Conservation (phyloP, 192 early-diverging fungal genomes). For the Obelidium mucronatum region DNA sequence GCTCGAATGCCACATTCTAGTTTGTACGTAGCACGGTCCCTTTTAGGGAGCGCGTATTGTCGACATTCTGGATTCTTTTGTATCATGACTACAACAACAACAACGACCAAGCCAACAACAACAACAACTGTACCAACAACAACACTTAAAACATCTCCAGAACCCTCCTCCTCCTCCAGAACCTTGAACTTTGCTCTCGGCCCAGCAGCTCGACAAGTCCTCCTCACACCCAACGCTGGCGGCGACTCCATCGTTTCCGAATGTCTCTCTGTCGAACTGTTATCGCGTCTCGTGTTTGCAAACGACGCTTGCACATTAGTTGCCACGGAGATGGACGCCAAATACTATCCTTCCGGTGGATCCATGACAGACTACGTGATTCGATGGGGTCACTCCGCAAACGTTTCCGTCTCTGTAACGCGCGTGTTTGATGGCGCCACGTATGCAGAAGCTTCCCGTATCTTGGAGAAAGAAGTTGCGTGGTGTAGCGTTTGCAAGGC, state of each 20-base stretch:
- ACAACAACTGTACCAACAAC: not conserved
- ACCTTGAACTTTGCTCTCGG: not conserved
- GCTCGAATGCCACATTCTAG: conserved; percentile 2
- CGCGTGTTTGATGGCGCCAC: conserved; percentile 25
- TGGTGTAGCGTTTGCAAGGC: conserved; percentile 25
- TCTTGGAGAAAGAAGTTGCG: conserved; percentile 37
- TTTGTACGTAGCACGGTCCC: conserved; percentile 6
- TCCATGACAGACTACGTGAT: conserved; percentile 43
- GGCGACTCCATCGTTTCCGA: conserved; percentile 45
- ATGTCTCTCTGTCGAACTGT: conserved; percentile 32
- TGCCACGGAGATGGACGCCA: conserved; percentile 43
- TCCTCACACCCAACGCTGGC: conserved; percentile 39
- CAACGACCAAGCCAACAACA: not conserved
- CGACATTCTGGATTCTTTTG: conserved; percentile 15
- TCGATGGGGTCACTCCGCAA: not conserved
- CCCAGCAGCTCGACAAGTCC: conserved; percentile 9
- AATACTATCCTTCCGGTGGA: conserved; percentile 39
- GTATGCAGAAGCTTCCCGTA: not conserved
- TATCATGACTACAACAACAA: conserved; percentile 16
- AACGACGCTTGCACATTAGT: not conserved
- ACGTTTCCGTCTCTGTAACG: conserved; percentile 38
- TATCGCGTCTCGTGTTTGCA: conserved; percentile 8
- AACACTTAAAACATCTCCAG: not conserved
- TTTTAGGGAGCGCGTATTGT: not conserved
- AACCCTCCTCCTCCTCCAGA: not conserved